Evolutionary conservation across 2,329 filamentous ascomycete genomes (phyloP).

Genomic region (Myriosclerotinia duriaeana): DNA sequence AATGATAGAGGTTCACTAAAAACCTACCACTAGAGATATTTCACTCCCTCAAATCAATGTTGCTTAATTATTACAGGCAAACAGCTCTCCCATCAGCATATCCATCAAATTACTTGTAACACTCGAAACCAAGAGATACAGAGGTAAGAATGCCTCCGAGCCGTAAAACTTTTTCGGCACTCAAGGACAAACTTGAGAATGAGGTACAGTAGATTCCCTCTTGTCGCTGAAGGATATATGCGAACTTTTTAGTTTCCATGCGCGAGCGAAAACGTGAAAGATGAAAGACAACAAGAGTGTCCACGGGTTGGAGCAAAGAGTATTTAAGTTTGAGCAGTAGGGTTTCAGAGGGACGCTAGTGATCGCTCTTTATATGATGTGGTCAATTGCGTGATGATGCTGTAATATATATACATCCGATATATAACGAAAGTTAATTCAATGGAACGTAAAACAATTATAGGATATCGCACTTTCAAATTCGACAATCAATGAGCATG

Average conservation of each 20-base stretch:
- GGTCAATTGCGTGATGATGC: not conserved
- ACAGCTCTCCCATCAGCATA: not conserved
- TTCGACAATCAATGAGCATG: too few relatives aligned
- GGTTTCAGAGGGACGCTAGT: not conserved
- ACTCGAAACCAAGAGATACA: slow-evolving; percentile 3
- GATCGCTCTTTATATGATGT: not conserved
- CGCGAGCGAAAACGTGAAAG: too few relatives aligned
- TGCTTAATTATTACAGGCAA: not conserved
- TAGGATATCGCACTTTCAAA: too few relatives aligned
- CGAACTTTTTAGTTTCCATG: too few relatives aligned
- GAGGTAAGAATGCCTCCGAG: too few relatives aligned
- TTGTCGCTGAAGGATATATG: too few relatives aligned
- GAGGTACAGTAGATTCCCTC: too few relatives aligned
- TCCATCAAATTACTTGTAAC: not conserved
- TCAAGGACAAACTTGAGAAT: not conserved
- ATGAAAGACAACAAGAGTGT: too few relatives aligned
- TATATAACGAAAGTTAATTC: too few relatives aligned
- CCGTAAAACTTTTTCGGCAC: not conserved
- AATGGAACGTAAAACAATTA: too few relatives aligned
- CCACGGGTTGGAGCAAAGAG: too few relatives aligned
- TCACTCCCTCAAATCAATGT: too few relatives aligned
- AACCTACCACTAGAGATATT: not conserved
- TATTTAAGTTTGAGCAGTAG: not conserved
- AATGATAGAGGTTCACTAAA: not conserved
- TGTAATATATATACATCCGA: not conserved